A percentile compares a stretch with the other conserved stretches of the same genome.
phyloP scores from a whole-genome alignment of 768 basidiomycete species.

The Lentinula aciculospora region DNA sequence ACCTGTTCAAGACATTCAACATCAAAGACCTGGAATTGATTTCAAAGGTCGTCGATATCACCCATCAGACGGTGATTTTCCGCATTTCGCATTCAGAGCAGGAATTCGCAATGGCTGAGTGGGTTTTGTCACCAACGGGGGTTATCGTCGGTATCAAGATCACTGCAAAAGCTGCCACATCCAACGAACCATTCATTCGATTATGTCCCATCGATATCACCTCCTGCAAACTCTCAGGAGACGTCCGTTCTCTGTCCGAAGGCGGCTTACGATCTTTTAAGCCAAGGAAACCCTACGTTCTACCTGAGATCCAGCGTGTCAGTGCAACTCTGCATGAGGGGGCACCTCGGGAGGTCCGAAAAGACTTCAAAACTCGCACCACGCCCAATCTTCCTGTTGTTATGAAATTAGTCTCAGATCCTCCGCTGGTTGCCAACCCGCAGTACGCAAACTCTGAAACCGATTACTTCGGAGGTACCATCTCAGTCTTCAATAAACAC shows the following conservation, averaged over 20 bases:
- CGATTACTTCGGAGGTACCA: constrained; percentile 27
- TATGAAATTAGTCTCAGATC: constrained; percentile 28
- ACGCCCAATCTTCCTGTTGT: constrained; percentile 24
- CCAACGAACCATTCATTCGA: constrained; percentile 25
- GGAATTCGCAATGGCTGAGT: constrained; percentile 34
- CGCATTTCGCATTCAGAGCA: constrained; percentile 24
- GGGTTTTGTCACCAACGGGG: constrained; percentile 29
- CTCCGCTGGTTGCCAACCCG: constrained; percentile 29
- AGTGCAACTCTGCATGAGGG: constrained; percentile 26
- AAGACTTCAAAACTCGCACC: constrained; percentile 31
- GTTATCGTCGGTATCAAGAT: constrained; percentile 30
- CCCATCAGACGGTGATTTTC: constrained; percentile 29
- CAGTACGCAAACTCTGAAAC: constrained; percentile 15
- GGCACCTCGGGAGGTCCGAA: constrained; percentile 24
- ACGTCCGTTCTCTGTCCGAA: constrained; percentile 17
- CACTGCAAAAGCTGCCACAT: constrained; percentile 30
- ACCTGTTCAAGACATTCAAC: constrained; percentile 34
- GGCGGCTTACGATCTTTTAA: constrained; percentile 31
- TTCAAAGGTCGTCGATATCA: constrained; percentile 25
- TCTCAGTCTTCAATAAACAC: constrained; percentile 34
- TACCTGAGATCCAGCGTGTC: constrained; percentile 26
- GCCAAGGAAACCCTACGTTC: constrained; percentile 24
- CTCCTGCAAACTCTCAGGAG: constrained; percentile 19
- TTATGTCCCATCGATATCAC: constrained; percentile 32
- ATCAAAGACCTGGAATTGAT: constrained; percentile 28